Evolutionary conservation across 2,329 filamentous ascomycete species (phyloP), one percentile per base, ranked within the genome.

Genomic region (Eutypa lata): DNA sequence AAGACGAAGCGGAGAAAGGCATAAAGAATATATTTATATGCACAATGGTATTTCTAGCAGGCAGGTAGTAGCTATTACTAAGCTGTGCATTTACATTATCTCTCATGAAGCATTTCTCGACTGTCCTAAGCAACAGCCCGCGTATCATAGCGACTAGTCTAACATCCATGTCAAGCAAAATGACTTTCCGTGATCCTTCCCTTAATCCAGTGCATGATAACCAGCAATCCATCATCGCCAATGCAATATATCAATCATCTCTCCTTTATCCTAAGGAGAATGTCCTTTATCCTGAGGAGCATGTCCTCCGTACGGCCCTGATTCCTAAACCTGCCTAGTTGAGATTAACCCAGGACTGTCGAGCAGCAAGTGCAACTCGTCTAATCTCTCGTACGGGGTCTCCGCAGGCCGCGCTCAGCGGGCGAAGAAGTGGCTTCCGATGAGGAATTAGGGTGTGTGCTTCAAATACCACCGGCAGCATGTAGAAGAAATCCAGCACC

Each of bases 351-450:
- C 81, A 84, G 7, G 73, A 74, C 48, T 69, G 70, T 50, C 79
- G 73, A 3, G 80, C 79, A 53, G 66, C 58, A 49, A 80, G 71
- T 18, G 81, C 81, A 46, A 70, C 71, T 51, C 71, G 75, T 46
- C 82, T 72, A 44, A 83, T 72, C 54, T 80, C 79, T 44, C 82
- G 71, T 8, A 81, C 76, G 6, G 69, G 65, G 57, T 84, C 80
- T 2, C 81, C 81, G 48, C 80, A 81, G 1, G 80, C 79, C 8
- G 70, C 59, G 1, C 76, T 74, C 54, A 84, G 61, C 49, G 79
- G 73, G 3, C 76, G 70, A 54, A 76, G 70, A 43, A 82, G 71
- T 73, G 72, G 57, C 76, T 71, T 0, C 43, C 73, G 72, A 57
- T 76, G 71, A 0, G 75, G 68, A 47, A 80, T 58, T 19, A 83